Base-by-base conservation (phyloP, 164 flowering plant species). In the Protea cynaroides region DNA sequence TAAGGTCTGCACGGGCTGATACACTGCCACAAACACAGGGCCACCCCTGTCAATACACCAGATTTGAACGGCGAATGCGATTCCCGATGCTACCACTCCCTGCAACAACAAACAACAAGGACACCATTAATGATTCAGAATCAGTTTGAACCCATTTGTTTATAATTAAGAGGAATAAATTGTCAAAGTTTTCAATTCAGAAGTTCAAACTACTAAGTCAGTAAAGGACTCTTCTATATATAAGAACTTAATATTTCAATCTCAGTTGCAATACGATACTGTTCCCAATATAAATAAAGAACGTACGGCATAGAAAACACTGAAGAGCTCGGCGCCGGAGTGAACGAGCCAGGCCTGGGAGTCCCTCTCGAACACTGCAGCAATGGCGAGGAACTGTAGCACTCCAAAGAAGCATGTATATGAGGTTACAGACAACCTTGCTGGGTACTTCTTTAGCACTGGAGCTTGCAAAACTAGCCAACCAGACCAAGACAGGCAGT, bases 1-100 rank as follows among this genome's bases (percentile, higher is more conserved):
- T 10, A 95, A 79, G 61, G 99, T 95, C 81, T 92, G 97, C 47
- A 95, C 99, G 34, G 99, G 99, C 69, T 95, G 99, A 67, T 95
- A 95, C 23, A 95, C 96, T 0, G 99, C 99, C 11, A 95, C 99
- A 72, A 95, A 95, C 61, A 95, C 97, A 0, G 99, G 99, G 77
- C 99, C 99, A 18, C 99, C 97, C 69, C 96, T 92, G 80, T 95
- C 96, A 34, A 95, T 95, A 90, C 99, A 95, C 99, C 99, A 95
- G 72, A 95, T 95, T 85, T 95, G 99, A 44, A 95, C 97, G 65
- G 97, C 97, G 67, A 91, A 95, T 15, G 99, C 99, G 0, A 95
- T 86, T 75, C 99, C 99, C 13, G 99, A 95, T 62, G 99, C 99
- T 59, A 95, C 97, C 69, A 88, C 82, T 46, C 97, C 99, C 99